These are phyloP conservation scores for Monosporascus sp. DNA, from an alignment of 2,329 filamentous ascomycete genomes.

Conservation along the genomic window DNA sequence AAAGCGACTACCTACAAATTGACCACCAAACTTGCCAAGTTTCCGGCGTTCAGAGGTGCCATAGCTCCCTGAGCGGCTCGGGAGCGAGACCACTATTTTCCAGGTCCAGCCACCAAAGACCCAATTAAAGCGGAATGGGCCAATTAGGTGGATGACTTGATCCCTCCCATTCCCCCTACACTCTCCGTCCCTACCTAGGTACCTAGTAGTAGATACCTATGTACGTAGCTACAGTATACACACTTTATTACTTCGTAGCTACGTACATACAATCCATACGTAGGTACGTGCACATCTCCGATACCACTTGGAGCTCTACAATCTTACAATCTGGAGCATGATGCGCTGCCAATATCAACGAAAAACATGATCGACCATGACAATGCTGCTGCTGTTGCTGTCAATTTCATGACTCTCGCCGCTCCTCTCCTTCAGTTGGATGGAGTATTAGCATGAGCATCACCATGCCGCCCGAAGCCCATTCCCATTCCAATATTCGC, in stretches of 20 bases:
- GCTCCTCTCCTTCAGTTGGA: conserved; percentile 25
- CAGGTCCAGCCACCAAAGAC: background rate
- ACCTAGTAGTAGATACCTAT: background rate
- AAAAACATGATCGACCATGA: background rate
- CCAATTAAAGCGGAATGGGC: background rate
- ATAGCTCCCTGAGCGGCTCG: background rate
- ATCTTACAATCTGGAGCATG: too few relatives aligned
- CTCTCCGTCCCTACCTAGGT: background rate
- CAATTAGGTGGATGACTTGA: background rate
- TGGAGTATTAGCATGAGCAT: conserved; percentile 39
- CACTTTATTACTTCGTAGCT: too few relatives aligned
- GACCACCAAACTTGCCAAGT: background rate
- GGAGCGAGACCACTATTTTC: too few relatives aligned
- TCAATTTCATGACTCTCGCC: background rate
- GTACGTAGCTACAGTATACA: background rate
- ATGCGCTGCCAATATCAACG: too few relatives aligned
- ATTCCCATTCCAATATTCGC: conserved; percentile 64
- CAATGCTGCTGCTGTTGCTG: background rate
- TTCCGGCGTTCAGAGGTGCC: background rate
- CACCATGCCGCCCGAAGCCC: conserved; percentile 44
- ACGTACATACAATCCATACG: too few relatives aligned
- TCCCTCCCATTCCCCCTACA: background rate
- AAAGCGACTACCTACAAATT: background rate
- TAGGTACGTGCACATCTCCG: too few relatives aligned
- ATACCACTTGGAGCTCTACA: too few relatives aligned